Percentiles rank a stretch among this genome's conserved stretches.
Evolutionary conservation across 768 basidiomycete species (phyloP).

Genomic region (Mrakia blollopis): DNA sequence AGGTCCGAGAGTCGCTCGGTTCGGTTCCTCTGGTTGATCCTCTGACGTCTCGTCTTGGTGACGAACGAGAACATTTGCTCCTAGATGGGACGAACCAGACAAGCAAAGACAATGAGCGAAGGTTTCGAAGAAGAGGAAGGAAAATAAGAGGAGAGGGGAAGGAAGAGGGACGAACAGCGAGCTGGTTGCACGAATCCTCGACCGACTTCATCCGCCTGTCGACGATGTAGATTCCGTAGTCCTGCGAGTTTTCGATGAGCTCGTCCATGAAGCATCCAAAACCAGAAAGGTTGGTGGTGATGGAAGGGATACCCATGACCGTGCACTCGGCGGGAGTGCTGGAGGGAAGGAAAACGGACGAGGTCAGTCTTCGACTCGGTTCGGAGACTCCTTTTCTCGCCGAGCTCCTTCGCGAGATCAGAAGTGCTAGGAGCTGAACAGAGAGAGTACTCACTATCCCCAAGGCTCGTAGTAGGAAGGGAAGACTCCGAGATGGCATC

Average conservation of each 20-base stretch:
- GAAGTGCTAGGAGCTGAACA: too few relatives aligned
- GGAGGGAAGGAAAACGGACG: conserved; percentile 30
- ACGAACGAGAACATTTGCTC: conserved; percentile 43
- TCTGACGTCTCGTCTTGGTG: conserved; percentile 72
- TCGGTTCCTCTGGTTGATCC: conserved; percentile 97
- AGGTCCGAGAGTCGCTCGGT: conserved; percentile 90
- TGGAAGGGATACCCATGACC: conserved; percentile 98
- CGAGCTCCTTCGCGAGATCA: neutral
- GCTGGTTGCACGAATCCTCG: conserved; percentile 83
- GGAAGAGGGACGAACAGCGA: conserved; percentile 52
- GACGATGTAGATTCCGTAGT: conserved; percentile 95
- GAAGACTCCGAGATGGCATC: conserved; percentile 97
- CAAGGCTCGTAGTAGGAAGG: conserved; percentile 95
- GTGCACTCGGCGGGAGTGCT: conserved; percentile 93
- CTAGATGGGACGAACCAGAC: neutral
- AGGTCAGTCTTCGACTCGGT: neutral
- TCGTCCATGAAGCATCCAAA: conserved; percentile 98
- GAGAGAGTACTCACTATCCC: conserved; percentile 49
- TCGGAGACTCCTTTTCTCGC: too few relatives aligned
- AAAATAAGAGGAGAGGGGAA: neutral
- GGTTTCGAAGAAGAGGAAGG: neutral
- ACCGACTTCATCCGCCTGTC: conserved; percentile 83
- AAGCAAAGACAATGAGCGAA: neutral
- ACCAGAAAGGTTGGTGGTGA: conserved; percentile 96
- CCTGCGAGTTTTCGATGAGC: conserved; percentile 78